These are phyloP conservation scores for Echria macrotheca DNA, from an alignment of 495 filamentous ascomycete genomes.

Conservation along the genomic window DNA sequence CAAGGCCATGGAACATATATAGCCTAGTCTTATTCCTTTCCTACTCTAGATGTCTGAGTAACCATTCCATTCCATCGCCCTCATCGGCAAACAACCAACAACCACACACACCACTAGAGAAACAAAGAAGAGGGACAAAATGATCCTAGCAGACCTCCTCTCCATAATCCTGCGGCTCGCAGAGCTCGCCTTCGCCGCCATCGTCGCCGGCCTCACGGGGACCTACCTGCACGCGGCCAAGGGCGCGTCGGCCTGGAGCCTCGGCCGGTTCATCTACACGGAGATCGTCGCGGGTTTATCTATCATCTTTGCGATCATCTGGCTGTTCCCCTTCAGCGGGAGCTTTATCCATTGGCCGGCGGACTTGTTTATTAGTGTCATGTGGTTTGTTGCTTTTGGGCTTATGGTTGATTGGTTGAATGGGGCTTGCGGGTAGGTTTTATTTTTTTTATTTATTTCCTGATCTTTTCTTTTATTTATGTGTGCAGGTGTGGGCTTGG, in stretches of 20 bases:
- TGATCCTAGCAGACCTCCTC: conserved; percentile 36
- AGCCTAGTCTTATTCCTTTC: no score
- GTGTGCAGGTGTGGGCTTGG: neutral
- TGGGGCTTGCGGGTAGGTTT: conserved; percentile 59
- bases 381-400: conserved; percentile 63
- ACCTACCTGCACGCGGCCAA: conserved; percentile 34
- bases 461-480: neutral
- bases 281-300: conserved; percentile 43
- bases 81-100: neutral
- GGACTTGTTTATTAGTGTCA: conserved; percentile 54
- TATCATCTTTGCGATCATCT: conserved; percentile 42
- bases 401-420: conserved; percentile 50
- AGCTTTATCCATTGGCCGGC: conserved; percentile 44
- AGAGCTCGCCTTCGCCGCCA: conserved; percentile 42
- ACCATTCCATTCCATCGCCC: no score
- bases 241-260: conserved; percentile 29
- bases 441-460: conserved; percentile 48
- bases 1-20: no score
- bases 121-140: conserved; percentile 15
- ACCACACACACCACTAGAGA: neutral
- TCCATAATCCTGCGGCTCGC: conserved; percentile 42
- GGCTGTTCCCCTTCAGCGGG: conserved; percentile 43
- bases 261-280: conserved; percentile 44
- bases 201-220: conserved; percentile 45
- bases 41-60: no score